Percentiles rank a stretch among this genome's conserved stretches.
Evolutionary conservation across 2,329 filamentous ascomycete species (phyloP).

Genomic region (Colletotrichum liriopes): DNA sequence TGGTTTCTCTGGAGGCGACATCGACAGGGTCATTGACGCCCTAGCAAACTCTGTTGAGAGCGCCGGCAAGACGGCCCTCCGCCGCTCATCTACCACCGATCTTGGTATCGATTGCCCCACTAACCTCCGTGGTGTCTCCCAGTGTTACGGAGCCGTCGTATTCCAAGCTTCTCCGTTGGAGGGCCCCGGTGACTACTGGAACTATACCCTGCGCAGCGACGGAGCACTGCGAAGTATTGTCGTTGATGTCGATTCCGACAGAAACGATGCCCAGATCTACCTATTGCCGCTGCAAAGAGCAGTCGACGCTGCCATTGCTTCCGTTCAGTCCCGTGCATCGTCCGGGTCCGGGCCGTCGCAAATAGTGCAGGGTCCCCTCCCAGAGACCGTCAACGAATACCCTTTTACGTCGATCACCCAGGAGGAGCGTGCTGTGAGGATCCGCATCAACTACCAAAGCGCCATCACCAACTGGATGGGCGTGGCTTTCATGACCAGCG

Average conservation of each 20-base stretch:
- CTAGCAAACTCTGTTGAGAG: slow-evolving; percentile 72
- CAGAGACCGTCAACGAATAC: slow-evolving; percentile 73
- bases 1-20: slow-evolving; percentile 77
- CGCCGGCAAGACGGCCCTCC: slow-evolving; percentile 70
- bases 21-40: slow-evolving; percentile 78
- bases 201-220: slow-evolving; percentile 88
- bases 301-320: slow-evolving; percentile 81
- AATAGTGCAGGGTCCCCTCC: slow-evolving; percentile 52
- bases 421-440: slow-evolving; percentile 75
- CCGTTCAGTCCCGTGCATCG: slow-evolving; percentile 57
- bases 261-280: slow-evolving; percentile 85
- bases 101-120: slow-evolving; percentile 76
- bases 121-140: slow-evolving; percentile 76
- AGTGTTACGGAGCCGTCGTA: slow-evolving; percentile 81
- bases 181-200: slow-evolving; percentile 80
- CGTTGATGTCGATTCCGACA: slow-evolving; percentile 74
- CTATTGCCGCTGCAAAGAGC: slow-evolving; percentile 84
- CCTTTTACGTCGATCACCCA: slow-evolving; percentile 82
- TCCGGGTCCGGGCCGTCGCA: slow-evolving; percentile 4
- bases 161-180: slow-evolving; percentile 84
- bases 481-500: slow-evolving; percentile 83
- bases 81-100: slow-evolving; percentile 69
- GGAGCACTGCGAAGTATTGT: slow-evolving; percentile 76
- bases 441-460: slow-evolving; percentile 80
- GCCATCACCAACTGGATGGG: slow-evolving; percentile 83